A percentile compares a stretch with the other conserved stretches of the same genome.
Conservation (phyloP, 345 rosid species). For the Clausena lansium region DNA sequence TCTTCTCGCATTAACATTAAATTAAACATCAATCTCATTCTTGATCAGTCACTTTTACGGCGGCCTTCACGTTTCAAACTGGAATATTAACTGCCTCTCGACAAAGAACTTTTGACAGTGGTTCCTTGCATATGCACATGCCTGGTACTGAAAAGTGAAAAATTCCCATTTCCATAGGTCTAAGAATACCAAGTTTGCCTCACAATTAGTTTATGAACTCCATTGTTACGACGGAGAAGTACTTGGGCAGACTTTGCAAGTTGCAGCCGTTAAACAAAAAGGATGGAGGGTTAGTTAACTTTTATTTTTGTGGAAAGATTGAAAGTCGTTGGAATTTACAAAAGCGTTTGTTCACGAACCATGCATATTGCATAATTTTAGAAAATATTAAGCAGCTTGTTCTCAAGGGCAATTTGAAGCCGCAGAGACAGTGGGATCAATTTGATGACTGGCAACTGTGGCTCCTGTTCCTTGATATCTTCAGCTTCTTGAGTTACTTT, state of each 20-base stretch:
- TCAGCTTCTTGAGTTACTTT: slow-evolving; percentile 37
- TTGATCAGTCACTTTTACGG: not conserved
- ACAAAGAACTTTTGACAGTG: not conserved
- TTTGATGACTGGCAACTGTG: slow-evolving; percentile 27
- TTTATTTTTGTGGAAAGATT: not conserved
- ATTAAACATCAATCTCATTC: not conserved
- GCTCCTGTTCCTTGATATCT: slow-evolving; percentile 32
- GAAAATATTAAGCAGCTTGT: slow-evolving; percentile 5
- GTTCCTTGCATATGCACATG: not conserved
- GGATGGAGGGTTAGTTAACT: not conserved
- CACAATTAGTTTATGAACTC: too few relatives aligned
- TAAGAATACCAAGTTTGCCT: not conserved
- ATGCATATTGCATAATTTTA: not conserved
- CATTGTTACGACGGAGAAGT: not conserved
- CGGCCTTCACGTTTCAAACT: not conserved
- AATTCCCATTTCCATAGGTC: not conserved
- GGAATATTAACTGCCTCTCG: not conserved
- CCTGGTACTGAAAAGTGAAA: not conserved
- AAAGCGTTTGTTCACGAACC: not conserved
- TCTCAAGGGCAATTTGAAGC: slow-evolving; percentile 16
- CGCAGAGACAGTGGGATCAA: slow-evolving; percentile 28
- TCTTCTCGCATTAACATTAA: not conserved
- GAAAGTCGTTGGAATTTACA: not conserved
- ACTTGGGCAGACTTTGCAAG: not conserved
- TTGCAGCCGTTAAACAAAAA: not conserved